phyloP scores from a whole-genome alignment of 2,329 filamentous ascomycete genomes.

The Fusarium euwallaceae region DNA sequence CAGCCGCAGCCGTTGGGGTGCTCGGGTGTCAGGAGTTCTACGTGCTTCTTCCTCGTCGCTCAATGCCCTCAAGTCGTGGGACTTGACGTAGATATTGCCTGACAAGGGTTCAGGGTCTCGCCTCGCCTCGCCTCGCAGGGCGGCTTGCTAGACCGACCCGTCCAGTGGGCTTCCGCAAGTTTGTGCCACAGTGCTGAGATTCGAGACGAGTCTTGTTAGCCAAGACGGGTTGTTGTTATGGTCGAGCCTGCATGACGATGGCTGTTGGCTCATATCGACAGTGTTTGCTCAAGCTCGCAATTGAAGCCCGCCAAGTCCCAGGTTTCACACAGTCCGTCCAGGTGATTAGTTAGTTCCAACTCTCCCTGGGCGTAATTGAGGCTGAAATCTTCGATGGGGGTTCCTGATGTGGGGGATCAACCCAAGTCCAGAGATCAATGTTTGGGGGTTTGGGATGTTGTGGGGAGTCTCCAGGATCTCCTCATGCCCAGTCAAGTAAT shows the following conservation, averaged over 20 bases:
- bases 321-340: slow-evolving; percentile 17
- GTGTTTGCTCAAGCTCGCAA: slow-evolving; percentile 9
- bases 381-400: slow-evolving; percentile 41
- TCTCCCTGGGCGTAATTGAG: slow-evolving; percentile 25
- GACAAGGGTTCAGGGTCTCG: slow-evolving; percentile 26
- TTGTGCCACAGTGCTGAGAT: slow-evolving; percentile 36
- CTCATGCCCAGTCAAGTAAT: slow-evolving; percentile 36
- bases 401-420: slow-evolving; percentile 45
- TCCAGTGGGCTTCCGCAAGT: slow-evolving; percentile 36
- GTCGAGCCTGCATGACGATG: slow-evolving; percentile 30
- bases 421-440: slow-evolving; percentile 18
- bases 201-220: slow-evolving; percentile 46
- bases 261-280: slow-evolving; percentile 25
- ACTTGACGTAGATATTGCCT: slow-evolving; percentile 15
- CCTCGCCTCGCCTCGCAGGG: slow-evolving; percentile 23
- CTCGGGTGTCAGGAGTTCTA: slow-evolving; percentile 1
- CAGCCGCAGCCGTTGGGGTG: neutral
- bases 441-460: slow-evolving; percentile 24
- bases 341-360: slow-evolving; percentile 13
- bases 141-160: slow-evolving; percentile 24
- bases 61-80: slow-evolving; percentile 17
- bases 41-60: slow-evolving; percentile 1
- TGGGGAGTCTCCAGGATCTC: slow-evolving; percentile 39
- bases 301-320: slow-evolving; percentile 21
- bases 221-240: slow-evolving; percentile 22